Percentiles rank a stretch among this genome's conserved stretches.
Evolutionary conservation across 2,329 filamentous ascomycete species (phyloP).

Genomic region (Aspergillus sclerotialis): DNA sequence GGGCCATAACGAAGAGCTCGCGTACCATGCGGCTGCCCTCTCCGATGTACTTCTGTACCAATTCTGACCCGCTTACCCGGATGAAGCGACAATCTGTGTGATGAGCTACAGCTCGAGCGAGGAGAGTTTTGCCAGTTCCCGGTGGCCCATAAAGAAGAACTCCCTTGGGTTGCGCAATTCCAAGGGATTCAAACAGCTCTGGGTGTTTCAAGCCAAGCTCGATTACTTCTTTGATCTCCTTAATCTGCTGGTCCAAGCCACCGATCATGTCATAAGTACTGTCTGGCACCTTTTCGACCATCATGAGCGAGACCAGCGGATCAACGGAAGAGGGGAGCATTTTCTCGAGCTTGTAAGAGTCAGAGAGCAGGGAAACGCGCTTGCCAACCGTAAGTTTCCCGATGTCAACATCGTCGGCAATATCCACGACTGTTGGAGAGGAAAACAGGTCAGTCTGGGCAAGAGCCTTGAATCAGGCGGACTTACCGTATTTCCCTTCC

Average conservation of each 20-base stretch:
- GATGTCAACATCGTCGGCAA: constrained; percentile 90
- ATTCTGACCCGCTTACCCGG: constrained; percentile 86
- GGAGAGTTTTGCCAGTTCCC: constrained; percentile 91
- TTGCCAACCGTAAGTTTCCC: constrained; percentile 94
- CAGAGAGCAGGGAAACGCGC: constrained; percentile 90
- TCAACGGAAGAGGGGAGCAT: constrained; percentile 97
- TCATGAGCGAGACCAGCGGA: constrained; percentile 98
- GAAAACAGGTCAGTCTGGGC: constrained; percentile 6
- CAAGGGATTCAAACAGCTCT: constrained; percentile 97
- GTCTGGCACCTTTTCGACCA: constrained; percentile 99
- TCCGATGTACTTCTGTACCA: constrained; percentile 99
- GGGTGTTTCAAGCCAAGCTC: constrained; percentile 97
- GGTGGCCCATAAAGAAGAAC: constrained; percentile 94
- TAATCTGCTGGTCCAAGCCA: constrained; percentile 97
- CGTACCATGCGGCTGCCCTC: constrained; percentile 98
- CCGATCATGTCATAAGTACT: constrained; percentile 99
- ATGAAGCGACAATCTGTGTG: constrained; percentile 99
- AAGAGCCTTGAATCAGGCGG: constrained; percentile 1
- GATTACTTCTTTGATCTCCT: constrained; percentile 99
- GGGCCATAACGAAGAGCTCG: constrained; percentile 97
- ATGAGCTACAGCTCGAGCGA: constrained; percentile 92
- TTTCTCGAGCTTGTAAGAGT: constrained; percentile 98
- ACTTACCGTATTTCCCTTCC: constrained; percentile 96
- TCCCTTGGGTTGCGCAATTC: constrained; percentile 96
- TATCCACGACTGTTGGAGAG: constrained; percentile 69